A percentile compares a stretch with the other conserved stretches of the same genome.
Evolutionary conservation across 352 stramenopile species (phyloP).

Genomic region (Globisporangium abappressorium): DNA sequence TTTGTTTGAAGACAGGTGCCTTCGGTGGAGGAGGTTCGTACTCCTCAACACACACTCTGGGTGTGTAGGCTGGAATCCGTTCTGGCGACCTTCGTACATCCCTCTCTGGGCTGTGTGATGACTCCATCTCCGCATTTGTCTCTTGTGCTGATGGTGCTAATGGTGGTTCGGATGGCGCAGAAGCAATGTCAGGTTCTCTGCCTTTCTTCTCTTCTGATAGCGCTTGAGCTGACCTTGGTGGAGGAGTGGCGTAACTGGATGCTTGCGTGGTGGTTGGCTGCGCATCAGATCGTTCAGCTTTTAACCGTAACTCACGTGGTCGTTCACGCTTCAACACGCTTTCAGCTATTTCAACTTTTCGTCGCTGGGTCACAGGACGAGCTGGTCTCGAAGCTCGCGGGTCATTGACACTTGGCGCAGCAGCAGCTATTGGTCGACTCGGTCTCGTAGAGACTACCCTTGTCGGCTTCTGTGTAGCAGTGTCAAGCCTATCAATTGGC

Average conservation of each 20-base stretch:
- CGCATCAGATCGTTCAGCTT: not conserved
- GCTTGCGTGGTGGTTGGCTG: not conserved
- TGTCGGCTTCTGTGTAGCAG: not conserved
- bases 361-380: not conserved
- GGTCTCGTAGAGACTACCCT: not conserved
- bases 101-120: not conserved
- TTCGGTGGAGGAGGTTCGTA: constrained; percentile 37
- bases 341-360: not conserved
- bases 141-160: not conserved
- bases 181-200: not conserved
- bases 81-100: constrained; percentile 6
- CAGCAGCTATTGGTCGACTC: constrained; percentile 1
- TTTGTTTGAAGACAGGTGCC: constrained; percentile 36
- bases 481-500: not conserved
- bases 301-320: constrained; percentile 14
- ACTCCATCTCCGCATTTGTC: not conserved
- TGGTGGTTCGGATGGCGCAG: not conserved
- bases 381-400: not conserved
- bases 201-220: not conserved
- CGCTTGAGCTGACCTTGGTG: not conserved
- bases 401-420: not conserved
- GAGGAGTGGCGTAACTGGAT: not conserved
- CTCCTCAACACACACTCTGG: constrained; percentile 22
- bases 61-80: constrained; percentile 3
- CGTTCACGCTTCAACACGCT: constrained; percentile 8